Percentiles rank a stretch among this genome's conserved stretches.
These are phyloP conservation scores for Flammula alnicola DNA, from an alignment of 1,284 basidiomycete species.

Conservation along the genomic window DNA sequence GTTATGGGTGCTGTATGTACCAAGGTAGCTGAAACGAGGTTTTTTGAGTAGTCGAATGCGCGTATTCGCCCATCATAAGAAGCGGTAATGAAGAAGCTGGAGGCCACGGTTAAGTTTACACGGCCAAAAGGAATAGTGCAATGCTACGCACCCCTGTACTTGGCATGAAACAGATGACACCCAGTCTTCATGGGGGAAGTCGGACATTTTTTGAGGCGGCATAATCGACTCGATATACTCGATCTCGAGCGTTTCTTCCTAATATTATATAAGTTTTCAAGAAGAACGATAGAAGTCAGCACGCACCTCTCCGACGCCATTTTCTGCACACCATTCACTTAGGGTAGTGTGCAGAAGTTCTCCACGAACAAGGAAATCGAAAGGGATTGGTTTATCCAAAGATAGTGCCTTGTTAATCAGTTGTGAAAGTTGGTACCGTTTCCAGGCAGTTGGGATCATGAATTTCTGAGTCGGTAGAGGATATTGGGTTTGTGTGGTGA, in stretches of 20 bases:
- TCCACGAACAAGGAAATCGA: conserved; percentile 91
- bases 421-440: conserved; percentile 95
- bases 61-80: conserved; percentile 84
- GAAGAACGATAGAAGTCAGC: conserved; percentile 12
- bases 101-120: conserved; percentile 4
- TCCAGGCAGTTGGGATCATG: conserved; percentile 92
- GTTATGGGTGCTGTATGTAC: conserved; percentile 76
- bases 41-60: conserved; percentile 73
- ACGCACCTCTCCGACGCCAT: conserved; percentile 70
- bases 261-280: conserved; percentile 23
- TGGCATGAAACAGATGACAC: conserved; percentile 82
- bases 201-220: conserved; percentile 84
- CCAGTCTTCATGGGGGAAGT: conserved; percentile 93
- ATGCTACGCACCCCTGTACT: conserved; percentile 62
- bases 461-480: conserved; percentile 90
- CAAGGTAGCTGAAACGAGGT: conserved; percentile 50
- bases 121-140: neutral
- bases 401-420: conserved; percentile 94
- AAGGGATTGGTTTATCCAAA: conserved; percentile 79
- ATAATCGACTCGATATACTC: conserved; percentile 94
- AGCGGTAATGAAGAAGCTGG: conserved; percentile 72
- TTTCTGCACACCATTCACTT: conserved; percentile 78
- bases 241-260: conserved; percentile 90
- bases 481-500: conserved; percentile 82
- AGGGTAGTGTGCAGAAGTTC: conserved; percentile 80